Percentiles rank a stretch among this genome's conserved stretches.
phyloP scores from a whole-genome alignment of 2,329 filamentous ascomycete genomes.

The Drechslerella dactyloides region DNA sequence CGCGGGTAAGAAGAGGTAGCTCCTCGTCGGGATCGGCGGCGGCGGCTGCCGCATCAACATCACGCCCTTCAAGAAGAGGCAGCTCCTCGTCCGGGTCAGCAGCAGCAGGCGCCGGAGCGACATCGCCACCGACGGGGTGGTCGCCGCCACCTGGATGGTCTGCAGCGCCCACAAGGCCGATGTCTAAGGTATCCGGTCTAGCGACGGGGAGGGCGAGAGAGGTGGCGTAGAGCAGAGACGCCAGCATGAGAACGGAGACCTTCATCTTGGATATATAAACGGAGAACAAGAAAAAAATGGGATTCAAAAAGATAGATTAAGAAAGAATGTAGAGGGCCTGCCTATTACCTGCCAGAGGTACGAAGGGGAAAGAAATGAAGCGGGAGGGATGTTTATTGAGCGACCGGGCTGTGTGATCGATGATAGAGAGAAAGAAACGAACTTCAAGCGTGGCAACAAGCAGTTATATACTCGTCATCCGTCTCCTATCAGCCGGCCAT shows the following conservation, averaged over 20 bases:
- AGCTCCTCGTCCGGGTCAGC: too few species aligned
- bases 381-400: neutral
- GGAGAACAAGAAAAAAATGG: neutral
- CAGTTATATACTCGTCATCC: neutral
- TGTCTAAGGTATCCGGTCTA: neutral
- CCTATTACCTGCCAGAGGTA: neutral
- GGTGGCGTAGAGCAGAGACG: neutral
- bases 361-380: neutral
- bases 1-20: too few species aligned
- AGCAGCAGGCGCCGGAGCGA: too few species aligned
- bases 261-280: neutral
- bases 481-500: too few species aligned
- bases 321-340: neutral
- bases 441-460: neutral
- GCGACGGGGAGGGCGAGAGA: constrained; percentile 1
- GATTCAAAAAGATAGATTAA: neutral
- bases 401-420: neutral
- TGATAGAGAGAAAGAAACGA: neutral
- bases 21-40: too few species aligned
- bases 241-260: neutral
- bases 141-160: too few species aligned
- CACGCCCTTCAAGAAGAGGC: too few species aligned
- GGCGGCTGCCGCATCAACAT: too few species aligned
- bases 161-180: too few species aligned
- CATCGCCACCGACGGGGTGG: too few species aligned